Conservation (phyloP, 768 basidiomycete genomes). For the Zangia roseola region DNA sequence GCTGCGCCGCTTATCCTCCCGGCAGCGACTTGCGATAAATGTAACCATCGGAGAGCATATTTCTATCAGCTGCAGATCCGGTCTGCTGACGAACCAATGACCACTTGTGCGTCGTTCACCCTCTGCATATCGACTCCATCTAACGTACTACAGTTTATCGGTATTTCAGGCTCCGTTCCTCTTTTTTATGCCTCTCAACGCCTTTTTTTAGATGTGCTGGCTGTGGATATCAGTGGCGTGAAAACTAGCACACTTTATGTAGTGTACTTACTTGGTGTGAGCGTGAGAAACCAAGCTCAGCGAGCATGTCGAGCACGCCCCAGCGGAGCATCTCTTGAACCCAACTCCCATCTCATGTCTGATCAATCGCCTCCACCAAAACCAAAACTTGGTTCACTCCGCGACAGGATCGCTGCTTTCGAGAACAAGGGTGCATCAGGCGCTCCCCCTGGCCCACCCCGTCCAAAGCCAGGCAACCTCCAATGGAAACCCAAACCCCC, state of each 20-base stretch:
- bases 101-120: conserved; percentile 31
- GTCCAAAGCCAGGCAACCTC: conserved; percentile 61
- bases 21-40: conserved; percentile 65
- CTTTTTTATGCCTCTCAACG: background rate
- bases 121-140: background rate
- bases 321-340: conserved; percentile 6
- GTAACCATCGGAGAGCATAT: conserved; percentile 83
- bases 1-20: background rate
- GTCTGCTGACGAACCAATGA: conserved; percentile 92
- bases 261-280: background rate
- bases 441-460: conserved; percentile 34
- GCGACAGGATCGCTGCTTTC: conserved; percentile 87
- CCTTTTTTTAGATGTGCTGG: conserved; percentile 48
- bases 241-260: conserved; percentile 42
- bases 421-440: conserved; percentile 53
- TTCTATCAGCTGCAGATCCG: conserved; percentile 96
- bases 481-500: conserved; percentile 71
- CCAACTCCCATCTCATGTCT: conserved; percentile 48
- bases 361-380: conserved; percentile 57
- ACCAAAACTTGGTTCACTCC: conserved; percentile 73
- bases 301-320: conserved; percentile 21
- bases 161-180: conserved; percentile 27
- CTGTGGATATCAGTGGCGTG: conserved; percentile 69
- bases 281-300: conserved; percentile 23
- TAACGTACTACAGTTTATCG: conserved; percentile 52